phyloP scores from a whole-genome alignment of 2,329 filamentous ascomycete genomes.

The Colletotrichum lini region DNA sequence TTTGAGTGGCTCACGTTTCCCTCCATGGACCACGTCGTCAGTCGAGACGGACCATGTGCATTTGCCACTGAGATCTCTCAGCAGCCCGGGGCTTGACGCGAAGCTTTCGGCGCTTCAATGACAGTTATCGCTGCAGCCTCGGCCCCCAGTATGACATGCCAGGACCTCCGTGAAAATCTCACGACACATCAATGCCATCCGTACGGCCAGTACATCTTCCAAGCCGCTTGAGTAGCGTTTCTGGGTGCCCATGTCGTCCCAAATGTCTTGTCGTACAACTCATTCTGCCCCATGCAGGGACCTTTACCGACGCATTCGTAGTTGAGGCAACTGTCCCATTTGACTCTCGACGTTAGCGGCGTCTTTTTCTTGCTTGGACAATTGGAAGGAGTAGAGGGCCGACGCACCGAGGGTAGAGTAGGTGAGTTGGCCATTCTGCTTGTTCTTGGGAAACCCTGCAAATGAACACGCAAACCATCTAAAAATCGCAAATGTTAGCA shows the following conservation, averaged over 20 bases:
- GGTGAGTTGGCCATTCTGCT: neutral
- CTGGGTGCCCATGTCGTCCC: neutral
- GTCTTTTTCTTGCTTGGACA: no score
- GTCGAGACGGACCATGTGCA: no score
- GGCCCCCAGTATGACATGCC: no score
- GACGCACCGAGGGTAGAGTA: neutral
- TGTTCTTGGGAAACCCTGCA: neutral
- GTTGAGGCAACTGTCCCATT: neutral
- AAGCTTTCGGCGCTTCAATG: no score
- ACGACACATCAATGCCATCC: neutral
- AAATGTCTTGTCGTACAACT: neutral
- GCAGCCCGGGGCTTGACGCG: no score
- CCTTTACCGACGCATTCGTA: neutral
- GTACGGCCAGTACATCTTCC: neutral
- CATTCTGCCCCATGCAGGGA: neutral
- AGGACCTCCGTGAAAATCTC: no score
- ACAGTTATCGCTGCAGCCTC: no score
- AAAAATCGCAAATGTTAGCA: neutral
- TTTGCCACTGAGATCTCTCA: no score
- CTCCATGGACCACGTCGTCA: no score
- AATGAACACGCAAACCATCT: neutral
- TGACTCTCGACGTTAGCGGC: neutral
- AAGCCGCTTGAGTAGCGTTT: neutral
- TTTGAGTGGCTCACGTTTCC: no score
- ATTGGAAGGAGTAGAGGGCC: no score